phyloP scores from a whole-genome alignment of 1,139 yeast species.

The Saccharomyces hybrid region DNA sequence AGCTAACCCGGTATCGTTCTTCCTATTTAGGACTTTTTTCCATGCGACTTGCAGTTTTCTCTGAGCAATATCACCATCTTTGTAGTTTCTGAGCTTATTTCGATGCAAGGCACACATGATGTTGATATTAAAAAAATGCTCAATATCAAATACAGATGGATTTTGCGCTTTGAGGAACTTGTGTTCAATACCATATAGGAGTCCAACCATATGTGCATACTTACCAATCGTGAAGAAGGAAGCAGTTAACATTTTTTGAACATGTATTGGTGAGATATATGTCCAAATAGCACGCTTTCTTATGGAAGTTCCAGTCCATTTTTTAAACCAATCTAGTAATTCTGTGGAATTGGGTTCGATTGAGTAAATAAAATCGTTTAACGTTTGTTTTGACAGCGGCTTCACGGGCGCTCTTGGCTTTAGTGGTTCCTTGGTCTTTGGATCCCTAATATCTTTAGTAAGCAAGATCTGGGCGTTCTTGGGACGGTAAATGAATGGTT shows the following conservation, averaged over 20 bases:
- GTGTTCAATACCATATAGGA: constrained; percentile 14
- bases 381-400: constrained; percentile 33
- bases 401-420: constrained; percentile 34
- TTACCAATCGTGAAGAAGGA: constrained; percentile 24
- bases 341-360: constrained; percentile 32
- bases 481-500: constrained; percentile 40
- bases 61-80: constrained; percentile 13
- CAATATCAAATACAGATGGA: constrained; percentile 19
- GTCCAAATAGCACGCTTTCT: constrained; percentile 24
- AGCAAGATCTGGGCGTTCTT: constrained; percentile 44
- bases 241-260: constrained; percentile 30
- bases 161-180: constrained; percentile 18
- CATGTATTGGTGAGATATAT: constrained; percentile 28
- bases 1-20: constrained; percentile 23
- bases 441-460: constrained; percentile 49
- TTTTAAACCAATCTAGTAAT: constrained; percentile 27
- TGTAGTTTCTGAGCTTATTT: constrained; percentile 12
- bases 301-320: constrained; percentile 25
- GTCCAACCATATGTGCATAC: constrained; percentile 18
- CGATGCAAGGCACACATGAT: constrained; percentile 26
- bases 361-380: constrained; percentile 31
- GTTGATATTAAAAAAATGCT: constrained; percentile 24
- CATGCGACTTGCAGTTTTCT: constrained; percentile 21
- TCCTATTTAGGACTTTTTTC: constrained; percentile 13
- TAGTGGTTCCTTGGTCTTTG: constrained; percentile 35